These are phyloP conservation scores for Diaporthe ampelina DNA, from an alignment of 2,329 filamentous ascomycete species.

Conservation along the genomic window DNA sequence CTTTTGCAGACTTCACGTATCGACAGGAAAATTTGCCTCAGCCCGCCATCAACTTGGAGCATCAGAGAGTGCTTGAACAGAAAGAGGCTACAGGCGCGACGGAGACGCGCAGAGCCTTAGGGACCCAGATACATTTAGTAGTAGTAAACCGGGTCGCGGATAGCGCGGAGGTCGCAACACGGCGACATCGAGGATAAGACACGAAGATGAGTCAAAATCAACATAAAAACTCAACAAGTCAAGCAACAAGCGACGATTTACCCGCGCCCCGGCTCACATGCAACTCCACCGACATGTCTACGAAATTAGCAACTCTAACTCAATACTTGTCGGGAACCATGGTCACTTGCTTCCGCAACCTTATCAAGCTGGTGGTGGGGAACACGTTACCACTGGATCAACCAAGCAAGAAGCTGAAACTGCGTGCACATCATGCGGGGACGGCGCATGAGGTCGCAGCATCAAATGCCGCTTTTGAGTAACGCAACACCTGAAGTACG, in stretches of 20 bases:
- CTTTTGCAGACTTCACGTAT: background rate
- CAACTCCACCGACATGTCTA: background rate
- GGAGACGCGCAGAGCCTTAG: background rate
- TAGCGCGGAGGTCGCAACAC: too few relatives aligned
- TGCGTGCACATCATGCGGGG: background rate
- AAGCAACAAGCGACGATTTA: background rate
- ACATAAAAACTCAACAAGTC: background rate
- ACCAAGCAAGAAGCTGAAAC: background rate
- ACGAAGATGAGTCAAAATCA: background rate
- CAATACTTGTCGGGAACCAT: background rate
- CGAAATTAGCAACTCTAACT: background rate
- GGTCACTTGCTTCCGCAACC: slow-evolving; percentile 1
- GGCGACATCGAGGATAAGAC: too few relatives aligned
- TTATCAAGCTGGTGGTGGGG: background rate
- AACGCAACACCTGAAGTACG: background rate
- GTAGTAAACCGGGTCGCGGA: background rate
- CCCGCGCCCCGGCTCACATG: background rate
- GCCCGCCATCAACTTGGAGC: background rate
- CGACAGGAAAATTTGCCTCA: background rate
- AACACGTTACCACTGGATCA: background rate
- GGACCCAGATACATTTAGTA: too few relatives aligned
- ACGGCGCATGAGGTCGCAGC: background rate
- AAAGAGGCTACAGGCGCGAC: background rate
- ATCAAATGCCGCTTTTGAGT: background rate
- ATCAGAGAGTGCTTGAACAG: background rate